A percentile compares a stretch with the other conserved stretches of the same genome.
phyloP scores from a whole-genome alignment of 306 rosid genomes.

The Casuarina equisetifolia region DNA sequence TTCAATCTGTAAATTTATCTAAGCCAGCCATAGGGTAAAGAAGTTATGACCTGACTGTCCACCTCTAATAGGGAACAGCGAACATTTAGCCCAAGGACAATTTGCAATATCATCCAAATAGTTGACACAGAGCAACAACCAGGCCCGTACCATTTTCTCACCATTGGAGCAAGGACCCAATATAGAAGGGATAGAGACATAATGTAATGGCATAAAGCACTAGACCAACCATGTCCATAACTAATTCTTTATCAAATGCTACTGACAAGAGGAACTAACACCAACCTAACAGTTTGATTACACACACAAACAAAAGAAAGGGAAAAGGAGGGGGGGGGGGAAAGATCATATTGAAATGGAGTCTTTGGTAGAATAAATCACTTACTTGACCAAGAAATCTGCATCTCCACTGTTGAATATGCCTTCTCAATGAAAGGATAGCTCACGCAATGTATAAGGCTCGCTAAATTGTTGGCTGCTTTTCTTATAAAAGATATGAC shows the following conservation, averaged over 20 bases:
- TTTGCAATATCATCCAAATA: neutral
- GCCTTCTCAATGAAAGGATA: constrained; percentile 31
- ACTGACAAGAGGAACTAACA: constrained; percentile 10
- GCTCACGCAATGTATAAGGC: constrained; percentile 27
- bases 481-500: constrained; percentile 10
- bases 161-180: neutral
- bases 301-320: neutral
- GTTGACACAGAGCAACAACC: neutral
- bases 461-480: constrained; percentile 26
- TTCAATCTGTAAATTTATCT: neutral
- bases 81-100: neutral
- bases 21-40: neutral
- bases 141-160: neutral
- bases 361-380: constrained; percentile 7
- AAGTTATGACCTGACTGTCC: neutral
- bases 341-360: neutral
- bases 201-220: neutral
- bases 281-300: neutral
- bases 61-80: neutral
- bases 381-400: constrained; percentile 42
- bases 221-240: neutral
- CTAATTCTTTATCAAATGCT: constrained; percentile 7
- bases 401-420: constrained; percentile 37
- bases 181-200: neutral
- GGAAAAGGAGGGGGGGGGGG: neutral